Evolutionary conservation across 2,329 filamentous ascomycete genomes (phyloP), one percentile per base, ranked within the genome.

Genomic region (Pseudogymnoascus sp.): DNA sequence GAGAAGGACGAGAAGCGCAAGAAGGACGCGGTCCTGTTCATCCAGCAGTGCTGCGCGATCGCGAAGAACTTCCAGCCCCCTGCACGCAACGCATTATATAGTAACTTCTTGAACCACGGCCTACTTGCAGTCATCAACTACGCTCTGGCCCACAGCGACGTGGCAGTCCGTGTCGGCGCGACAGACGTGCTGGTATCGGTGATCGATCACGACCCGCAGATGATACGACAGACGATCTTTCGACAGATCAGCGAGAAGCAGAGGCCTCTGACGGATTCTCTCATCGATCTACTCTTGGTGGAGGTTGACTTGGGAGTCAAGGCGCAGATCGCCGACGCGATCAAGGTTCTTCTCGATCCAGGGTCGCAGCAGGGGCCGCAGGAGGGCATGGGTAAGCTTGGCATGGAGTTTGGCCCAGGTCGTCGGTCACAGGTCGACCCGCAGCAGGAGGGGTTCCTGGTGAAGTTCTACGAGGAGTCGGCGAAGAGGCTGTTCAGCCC

Each of bases 261-360:
- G 67, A 85, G 87, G 2, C 90, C 91, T 4, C 76, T 99, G 60
- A 97, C 91, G 1, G 94, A 97, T 71, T 95, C 90, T 0, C 77
- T 99, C 39, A 96, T 97, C 62, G 93, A 97, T 68, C 80, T 99
- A 41, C 82, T 99, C 1, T 81, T 97, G 53, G 86, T 94, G 1
- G 94, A 99, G 75, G 88, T 90, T 15, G 94, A 99, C 70, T 79
- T 97, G 14, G 94, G 94, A 0, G 91, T 97, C 64, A 97, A 96
- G 75, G 91, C 91, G 28, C 94, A 97, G 73, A 88, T 97, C 69
- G 91, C 92, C 2, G 94, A 99, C 76, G 91, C 93, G 6, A 87
- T 99, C 71, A 97, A 96, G 75, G 89, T 97, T 20, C 79, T 99
- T 9, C 81, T 99, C 36, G 94, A 97, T 66, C 80, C 91, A 71